Percentiles rank a stretch among this genome's conserved stretches.
Conservation (phyloP, 2,329 filamentous ascomycete species). For the Pseudogymnoascus verrucosus region DNA sequence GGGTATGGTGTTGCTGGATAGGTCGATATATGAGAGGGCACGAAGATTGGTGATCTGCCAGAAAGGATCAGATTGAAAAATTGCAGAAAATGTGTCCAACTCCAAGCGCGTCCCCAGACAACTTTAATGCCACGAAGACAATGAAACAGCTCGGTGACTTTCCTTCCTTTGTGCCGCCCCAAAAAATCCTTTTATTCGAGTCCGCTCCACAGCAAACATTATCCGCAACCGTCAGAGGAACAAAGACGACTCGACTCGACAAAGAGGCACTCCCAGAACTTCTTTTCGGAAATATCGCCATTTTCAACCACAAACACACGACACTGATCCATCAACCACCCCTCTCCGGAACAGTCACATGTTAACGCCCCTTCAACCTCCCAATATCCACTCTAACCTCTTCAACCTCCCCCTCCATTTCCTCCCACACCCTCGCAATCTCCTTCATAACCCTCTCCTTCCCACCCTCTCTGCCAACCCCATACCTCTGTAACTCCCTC, state of each 20-base stretch:
- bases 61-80: not conserved
- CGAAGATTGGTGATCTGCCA: not conserved
- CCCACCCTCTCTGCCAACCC: constrained; percentile 21
- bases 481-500: constrained; percentile 25
- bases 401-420: constrained; percentile 22
- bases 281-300: not conserved
- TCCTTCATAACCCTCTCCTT: constrained; percentile 28
- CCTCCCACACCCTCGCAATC: constrained; percentile 26
- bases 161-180: not conserved
- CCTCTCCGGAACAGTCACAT: not conserved
- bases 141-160: not conserved
- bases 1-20: not conserved
- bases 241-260: not conserved
- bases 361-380: constrained; percentile 19
- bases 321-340: not conserved
- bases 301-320: not conserved
- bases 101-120: not conserved
- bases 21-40: not conserved
- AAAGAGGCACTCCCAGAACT: not conserved
- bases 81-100: not conserved
- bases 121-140: not conserved
- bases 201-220: not conserved
- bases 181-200: not conserved
- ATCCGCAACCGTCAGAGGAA: not conserved
- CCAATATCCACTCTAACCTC: constrained; percentile 27